phyloP scores from a whole-genome alignment of 2,329 filamentous ascomycete species.

The Sclerotinia sclerotiorum region DNA sequence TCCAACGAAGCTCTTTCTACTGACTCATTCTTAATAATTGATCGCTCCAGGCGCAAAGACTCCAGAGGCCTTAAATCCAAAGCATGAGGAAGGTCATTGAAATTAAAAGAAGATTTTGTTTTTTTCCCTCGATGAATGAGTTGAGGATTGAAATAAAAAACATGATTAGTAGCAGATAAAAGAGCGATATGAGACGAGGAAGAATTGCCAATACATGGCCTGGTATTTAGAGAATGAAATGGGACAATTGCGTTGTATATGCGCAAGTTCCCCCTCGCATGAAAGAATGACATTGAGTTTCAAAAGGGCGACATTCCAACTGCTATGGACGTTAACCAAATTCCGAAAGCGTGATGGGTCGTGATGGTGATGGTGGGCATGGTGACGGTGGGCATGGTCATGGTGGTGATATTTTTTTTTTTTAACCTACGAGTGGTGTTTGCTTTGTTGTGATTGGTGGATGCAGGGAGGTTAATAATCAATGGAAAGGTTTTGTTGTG shows the following conservation, averaged over 20 bases:
- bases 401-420: not conserved
- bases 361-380: too few relatives aligned
- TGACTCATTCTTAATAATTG: not conserved
- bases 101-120: constrained; percentile 53
- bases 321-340: not conserved
- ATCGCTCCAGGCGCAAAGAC: constrained; percentile 38
- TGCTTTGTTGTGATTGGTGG: not conserved
- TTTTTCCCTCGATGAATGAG: constrained; percentile 50
- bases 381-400: too few relatives aligned
- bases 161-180: not conserved
- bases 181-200: not conserved
- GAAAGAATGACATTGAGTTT: constrained; percentile 18
- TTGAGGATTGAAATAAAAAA: not conserved
- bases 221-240: not conserved
- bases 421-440: not conserved
- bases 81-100: constrained; percentile 53
- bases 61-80: constrained; percentile 32
- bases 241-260: not conserved
- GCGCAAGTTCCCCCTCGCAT: constrained; percentile 9
- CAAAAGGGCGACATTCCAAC: not conserved
- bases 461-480: constrained; percentile 8
- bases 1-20: not conserved
- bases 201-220: not conserved
- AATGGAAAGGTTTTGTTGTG: not conserved
- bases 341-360: constrained; percentile 1